phyloP scores from a whole-genome alignment of 768 basidiomycete species.

The Phlegmacium glaucopus region DNA sequence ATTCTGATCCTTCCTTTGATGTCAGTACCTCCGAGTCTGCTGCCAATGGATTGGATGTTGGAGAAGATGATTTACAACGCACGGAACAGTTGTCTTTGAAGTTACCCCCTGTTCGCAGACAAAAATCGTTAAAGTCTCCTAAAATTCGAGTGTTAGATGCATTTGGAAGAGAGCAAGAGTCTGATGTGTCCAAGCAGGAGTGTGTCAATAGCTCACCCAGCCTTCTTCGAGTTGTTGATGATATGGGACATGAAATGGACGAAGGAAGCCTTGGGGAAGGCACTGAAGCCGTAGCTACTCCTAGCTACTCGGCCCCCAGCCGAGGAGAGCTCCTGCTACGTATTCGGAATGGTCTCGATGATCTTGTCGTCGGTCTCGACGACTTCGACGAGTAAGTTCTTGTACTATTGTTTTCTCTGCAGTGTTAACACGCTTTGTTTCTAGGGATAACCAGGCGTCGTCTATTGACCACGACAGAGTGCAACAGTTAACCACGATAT shows the following conservation, averaged over 20 bases:
- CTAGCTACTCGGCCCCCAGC: constrained; percentile 22
- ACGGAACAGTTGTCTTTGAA: not conserved
- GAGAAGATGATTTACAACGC: not conserved
- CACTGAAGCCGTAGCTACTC: constrained; percentile 12
- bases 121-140: constrained; percentile 12
- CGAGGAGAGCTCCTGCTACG: constrained; percentile 53
- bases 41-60: too few species aligned
- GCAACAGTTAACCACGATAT: constrained; percentile 48
- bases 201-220: constrained; percentile 30
- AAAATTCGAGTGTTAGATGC: constrained; percentile 65
- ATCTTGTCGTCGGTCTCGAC: constrained; percentile 52
- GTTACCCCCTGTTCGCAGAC: constrained; percentile 14
- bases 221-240: constrained; percentile 60
- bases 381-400: constrained; percentile 55
- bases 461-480: constrained; percentile 41
- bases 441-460: constrained; percentile 7
- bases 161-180: constrained; percentile 50
- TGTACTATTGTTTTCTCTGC: not conserved
- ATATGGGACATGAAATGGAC: constrained; percentile 61
- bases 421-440: constrained; percentile 1
- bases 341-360: constrained; percentile 55
- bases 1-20: constrained; percentile 10
- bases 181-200: constrained; percentile 8
- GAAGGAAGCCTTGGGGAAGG: constrained; percentile 9
- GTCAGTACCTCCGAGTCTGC: too few species aligned